Evolutionary conservation across 2,329 filamentous ascomycete species (phyloP), one percentile per base, ranked within the genome.

Genomic region (Fusarium coffeatum): DNA sequence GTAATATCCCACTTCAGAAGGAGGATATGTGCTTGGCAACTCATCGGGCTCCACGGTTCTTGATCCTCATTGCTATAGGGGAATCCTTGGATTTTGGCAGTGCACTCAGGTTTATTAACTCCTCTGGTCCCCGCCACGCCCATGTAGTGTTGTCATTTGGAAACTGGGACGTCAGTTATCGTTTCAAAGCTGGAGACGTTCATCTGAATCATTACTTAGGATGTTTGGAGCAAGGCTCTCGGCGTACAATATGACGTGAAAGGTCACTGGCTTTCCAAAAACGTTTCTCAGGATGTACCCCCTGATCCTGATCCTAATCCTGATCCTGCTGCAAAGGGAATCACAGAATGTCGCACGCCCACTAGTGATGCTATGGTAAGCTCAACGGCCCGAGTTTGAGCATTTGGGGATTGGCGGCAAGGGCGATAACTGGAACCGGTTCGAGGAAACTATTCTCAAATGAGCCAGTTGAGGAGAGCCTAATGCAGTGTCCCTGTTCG

Each of bases 381-480:
- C 57, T 56, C 58, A 68, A 68, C 67, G 63, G 67, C 46, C 67
- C 67, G 67, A 68, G 67, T 68, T 55, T 64, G 67, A 59, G 50
- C 49, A 40, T 64, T 60, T 59, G 37, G 40, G 47, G 55, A 48
- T 53, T 66, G 55, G 43, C 42, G 62, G 42, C 42, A 51, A 63
- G 57, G 53, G 47, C 50, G 55, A 59, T 45, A 51, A 68, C 67
- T 64, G 54, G 67, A 45, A 64, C 43, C 30, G 23, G 50, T 49
- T 65, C 23, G 43, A 62, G 28, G 66, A 46, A 63, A 50, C 63
- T 55, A 68, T 68, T 43, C 67, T 71, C 34, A 64, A 71, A 71
- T 20, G 49, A 46, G 66, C 48, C 50, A 43, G 50, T 46, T 49
- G 41, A 65, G 43, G 45, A 53, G 43, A 51, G 40, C 42, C 57